Evolutionary conservation across 2,329 filamentous ascomycete genomes (phyloP), one percentile per base, ranked within the genome.

Genomic region (Neurospora sp.): DNA sequence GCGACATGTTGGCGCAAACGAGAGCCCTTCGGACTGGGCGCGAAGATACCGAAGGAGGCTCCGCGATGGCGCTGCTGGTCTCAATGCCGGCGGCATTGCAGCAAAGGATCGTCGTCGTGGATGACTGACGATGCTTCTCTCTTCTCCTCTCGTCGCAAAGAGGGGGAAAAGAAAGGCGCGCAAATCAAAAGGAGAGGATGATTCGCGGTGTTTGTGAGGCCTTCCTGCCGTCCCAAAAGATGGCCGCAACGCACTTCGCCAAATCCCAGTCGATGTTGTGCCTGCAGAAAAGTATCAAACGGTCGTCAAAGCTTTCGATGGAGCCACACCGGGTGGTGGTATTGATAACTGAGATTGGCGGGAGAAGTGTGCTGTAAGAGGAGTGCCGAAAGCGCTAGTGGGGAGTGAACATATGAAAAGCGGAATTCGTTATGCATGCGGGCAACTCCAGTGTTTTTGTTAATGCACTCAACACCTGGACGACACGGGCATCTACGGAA

Each of bases 1-100:
- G 62, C 74, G 75, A 46, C 71, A 70, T 40, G 71, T 40, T 66
- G 68, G 13, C n/a, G 62, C 69, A 52, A 71, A 74, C 15, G 70
- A 46, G 11, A 86, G 77, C 69, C 83, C 83, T 75, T 91, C 86
- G 73, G 91, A 88, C 79, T 94, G 92, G 69, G 84, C 87, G 74
- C 88, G 89, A 73, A 96, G 84, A 78, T 92, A 95, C 74, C 89
- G 89, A 73, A 96, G 83, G 23, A 95, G 86, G 71, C 79, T 82
- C 73, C 80, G 80, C 68, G 86, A 88, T 36, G 86, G 86, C 68
- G 84, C 85, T 67, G 82, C 81, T 52, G 78, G 74, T 73, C 79
- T 80, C 75, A 83, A 75, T 73, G 79, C 77, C 71, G 80, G 79
- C 73, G 81, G 81, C 83, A 87, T 87, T 72, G 76, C 80, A 71